These are phyloP conservation scores for Skeletonema menzelii DNA, from an alignment of 108 stramenopile genomes.

Conservation along the genomic window DNA sequence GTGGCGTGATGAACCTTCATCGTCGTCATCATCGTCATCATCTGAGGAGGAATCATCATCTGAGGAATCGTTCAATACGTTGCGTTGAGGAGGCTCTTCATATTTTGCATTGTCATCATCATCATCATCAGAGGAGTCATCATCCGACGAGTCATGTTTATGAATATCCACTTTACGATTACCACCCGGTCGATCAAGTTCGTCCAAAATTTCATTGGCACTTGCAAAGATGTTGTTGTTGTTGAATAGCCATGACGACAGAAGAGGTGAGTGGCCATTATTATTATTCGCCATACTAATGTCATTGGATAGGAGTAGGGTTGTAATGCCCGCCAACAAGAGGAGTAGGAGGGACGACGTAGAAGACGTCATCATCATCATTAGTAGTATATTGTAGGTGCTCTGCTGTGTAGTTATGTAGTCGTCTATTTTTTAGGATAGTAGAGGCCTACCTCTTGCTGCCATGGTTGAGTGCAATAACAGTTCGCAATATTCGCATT, in stretches of 20 bases:
- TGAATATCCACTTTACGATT: constrained; percentile 31
- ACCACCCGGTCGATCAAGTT: constrained; percentile 39
- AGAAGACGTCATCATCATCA: too few species aligned
- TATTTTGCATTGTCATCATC: not conserved
- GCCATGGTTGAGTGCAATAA: too few species aligned
- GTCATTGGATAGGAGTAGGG: not conserved
- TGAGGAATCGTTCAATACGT: too few species aligned
- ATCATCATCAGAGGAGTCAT: not conserved
- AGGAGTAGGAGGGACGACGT: too few species aligned
- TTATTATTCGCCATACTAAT: not conserved
- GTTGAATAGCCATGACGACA: too few species aligned
- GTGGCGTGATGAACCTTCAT: constrained; percentile 7
- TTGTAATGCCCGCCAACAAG: not conserved
- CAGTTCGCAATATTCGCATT: too few species aligned
- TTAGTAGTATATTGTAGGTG: too few species aligned
- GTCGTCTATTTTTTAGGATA: too few species aligned
- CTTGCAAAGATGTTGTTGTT: not conserved
- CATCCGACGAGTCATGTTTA: not conserved
- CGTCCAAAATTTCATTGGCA: constrained; percentile 13
- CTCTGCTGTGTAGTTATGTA: too few species aligned
- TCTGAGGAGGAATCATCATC: not conserved
- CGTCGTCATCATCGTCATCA: constrained; percentile 6
- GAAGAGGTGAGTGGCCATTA: not conserved
- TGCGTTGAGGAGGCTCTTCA: not conserved
- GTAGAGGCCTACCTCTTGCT: too few species aligned